These are phyloP conservation scores for Amaranthus palmeri DNA, from an alignment of 148 eudicot species.

Conservation along the genomic window DNA sequence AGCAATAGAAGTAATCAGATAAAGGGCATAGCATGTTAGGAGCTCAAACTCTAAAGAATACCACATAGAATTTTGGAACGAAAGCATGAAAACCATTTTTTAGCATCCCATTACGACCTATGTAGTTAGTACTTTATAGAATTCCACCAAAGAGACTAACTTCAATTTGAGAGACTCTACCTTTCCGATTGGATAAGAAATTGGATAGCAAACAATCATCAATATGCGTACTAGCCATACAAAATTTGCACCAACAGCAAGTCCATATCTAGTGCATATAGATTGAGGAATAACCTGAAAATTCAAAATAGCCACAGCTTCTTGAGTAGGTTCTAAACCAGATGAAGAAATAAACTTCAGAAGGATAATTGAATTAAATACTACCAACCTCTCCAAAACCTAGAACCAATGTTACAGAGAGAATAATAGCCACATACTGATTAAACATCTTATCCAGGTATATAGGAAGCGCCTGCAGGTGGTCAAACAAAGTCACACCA, in stretches of 20 bases:
- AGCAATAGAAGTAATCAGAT: background rate
- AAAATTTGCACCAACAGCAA: constrained; percentile 89
- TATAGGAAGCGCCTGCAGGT: constrained; percentile 89
- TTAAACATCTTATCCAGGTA: constrained; percentile 92
- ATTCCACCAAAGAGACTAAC: background rate
- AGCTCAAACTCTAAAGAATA: background rate
- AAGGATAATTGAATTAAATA: background rate
- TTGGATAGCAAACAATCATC: constrained; percentile 83
- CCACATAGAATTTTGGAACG: background rate
- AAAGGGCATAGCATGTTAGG: background rate
- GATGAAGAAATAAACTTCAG: background rate
- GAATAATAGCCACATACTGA: constrained; percentile 78
- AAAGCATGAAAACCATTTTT: background rate
- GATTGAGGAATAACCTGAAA: constrained; percentile 96
- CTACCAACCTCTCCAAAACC: constrained; percentile 80
- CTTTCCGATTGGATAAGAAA: constrained; percentile 92
- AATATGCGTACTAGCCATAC: constrained; percentile 82
- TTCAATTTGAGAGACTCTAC: constrained; percentile 27
- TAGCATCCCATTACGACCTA: background rate
- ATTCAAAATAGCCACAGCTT: constrained; percentile 12
- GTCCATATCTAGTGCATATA: constrained; percentile 86
- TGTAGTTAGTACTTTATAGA: too few species aligned
- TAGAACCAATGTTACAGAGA: constrained; percentile 94
- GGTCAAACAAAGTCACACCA: constrained; percentile 12
- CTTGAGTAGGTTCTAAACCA: background rate